Evolutionary conservation across 208 protist genomes (phyloP), one percentile per base, ranked within the genome.

Genomic region (Acanthamoeba lenticulata): DNA sequence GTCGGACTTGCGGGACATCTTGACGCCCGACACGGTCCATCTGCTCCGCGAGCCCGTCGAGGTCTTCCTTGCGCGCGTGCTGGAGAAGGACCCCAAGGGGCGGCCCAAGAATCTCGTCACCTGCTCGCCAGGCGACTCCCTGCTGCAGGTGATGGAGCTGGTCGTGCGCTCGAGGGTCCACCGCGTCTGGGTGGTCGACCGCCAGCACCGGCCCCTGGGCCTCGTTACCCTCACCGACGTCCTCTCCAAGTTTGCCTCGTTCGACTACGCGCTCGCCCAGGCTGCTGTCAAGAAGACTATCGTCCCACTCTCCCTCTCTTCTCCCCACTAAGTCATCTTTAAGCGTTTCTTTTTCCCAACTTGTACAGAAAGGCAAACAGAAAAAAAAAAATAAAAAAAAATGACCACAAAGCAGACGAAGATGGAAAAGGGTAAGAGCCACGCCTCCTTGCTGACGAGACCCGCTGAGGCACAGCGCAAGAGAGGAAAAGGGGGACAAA

Each of bases 181-280:
- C 52, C 85, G 85, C 32, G 85, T 91, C 49, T 91, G 85, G 85
- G 85, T 91, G 38, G 11, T 49, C 29, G 85, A 91, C 60, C 52
- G 69, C 9, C 38, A 40, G 45, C 34, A 90, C 17, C 29, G 60
- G 52, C 85, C 85, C 17, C 21, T 91, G 27, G 85, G 85, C 49
- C 40, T 65, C 21, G 47, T 91, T 38, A 74, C 85, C 34, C 85
- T 91, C 52, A 91, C 85, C 21, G 85, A 91, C 60, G 5, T 91
- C 19, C 49, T 91, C 49, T 85, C 74, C 38, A 85, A 85, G 42
- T 85, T 85, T 19, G 74, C 74, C 42, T 85, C 74, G 17, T 85
- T 57, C 19, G 74, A 85, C 74, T 85, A 85, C 74, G 19, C 74
- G 27, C 74, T 38, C 44, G 45, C 74, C 27, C 44, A 85, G 21